Evolutionary conservation across 805 yeast genomes (phyloP).

Genomic region (Ascoidea tarda): DNA sequence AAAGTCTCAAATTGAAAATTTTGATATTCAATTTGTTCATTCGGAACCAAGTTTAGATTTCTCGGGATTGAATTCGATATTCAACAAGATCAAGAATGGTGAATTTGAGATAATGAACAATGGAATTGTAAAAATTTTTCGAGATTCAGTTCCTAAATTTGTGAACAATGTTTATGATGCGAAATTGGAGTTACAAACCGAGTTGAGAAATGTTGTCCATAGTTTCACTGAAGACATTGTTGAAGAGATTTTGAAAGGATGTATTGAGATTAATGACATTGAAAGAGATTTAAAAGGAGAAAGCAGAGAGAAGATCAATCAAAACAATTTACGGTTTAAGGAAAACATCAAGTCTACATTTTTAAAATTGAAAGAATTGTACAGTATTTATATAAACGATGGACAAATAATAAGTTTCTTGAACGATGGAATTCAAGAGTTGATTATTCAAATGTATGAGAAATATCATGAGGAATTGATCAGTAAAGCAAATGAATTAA

Average conservation of each 20-base stretch:
- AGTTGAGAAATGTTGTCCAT: slow-evolving; percentile 56
- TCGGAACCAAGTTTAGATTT: slow-evolving; percentile 71
- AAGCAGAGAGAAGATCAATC: not conserved
- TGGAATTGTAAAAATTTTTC: slow-evolving; percentile 33
- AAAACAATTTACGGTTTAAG: slow-evolving; percentile 23
- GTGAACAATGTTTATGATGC: slow-evolving; percentile 77
- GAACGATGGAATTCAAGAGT: slow-evolving; percentile 53
- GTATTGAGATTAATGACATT: not conserved
- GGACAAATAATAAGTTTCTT: slow-evolving; percentile 32
- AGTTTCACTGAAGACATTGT: slow-evolving; percentile 50
- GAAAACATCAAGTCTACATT: slow-evolving; percentile 36
- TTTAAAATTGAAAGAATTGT: slow-evolving; percentile 37
- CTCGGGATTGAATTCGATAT: slow-evolving; percentile 52
- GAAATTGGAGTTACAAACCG: slow-evolving; percentile 54
- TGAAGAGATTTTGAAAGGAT: slow-evolving; percentile 24
- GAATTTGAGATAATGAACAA: slow-evolving; percentile 13
- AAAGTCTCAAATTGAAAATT: slow-evolving; percentile 53
- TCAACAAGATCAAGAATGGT: slow-evolving; percentile 23
- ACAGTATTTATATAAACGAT: slow-evolving; percentile 44
- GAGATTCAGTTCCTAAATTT: slow-evolving; percentile 65
- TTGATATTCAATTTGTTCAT: slow-evolving; percentile 66
- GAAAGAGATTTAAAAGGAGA: slow-evolving; percentile 3
- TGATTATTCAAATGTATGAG: slow-evolving; percentile 43
- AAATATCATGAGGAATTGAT: slow-evolving; percentile 26
- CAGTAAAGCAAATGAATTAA: slow-evolving; percentile 14